A percentile compares a stretch with the other conserved stretches of the same genome.
Evolutionary conservation across 495 filamentous ascomycete species (phyloP).

Genomic region (Lasiosphaeria ovina): DNA sequence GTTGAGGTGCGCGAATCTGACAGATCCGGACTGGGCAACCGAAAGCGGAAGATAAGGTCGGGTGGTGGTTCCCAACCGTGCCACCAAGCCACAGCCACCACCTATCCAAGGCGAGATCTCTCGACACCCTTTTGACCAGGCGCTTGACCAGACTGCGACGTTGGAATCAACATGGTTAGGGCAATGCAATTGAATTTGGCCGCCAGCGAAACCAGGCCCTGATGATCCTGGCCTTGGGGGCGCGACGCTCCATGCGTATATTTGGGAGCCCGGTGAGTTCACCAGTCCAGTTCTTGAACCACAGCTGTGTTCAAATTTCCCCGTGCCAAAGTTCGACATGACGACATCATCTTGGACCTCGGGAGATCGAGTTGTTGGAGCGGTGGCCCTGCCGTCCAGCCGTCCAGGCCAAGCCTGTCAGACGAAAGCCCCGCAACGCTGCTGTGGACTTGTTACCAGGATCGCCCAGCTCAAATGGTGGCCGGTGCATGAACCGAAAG

Average conservation of each 20-base stretch:
- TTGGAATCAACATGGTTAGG: too few species aligned
- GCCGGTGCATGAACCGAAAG: constrained; percentile 13
- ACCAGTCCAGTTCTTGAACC: too few species aligned
- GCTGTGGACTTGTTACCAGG: constrained; percentile 2
- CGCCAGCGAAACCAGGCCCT: too few species aligned
- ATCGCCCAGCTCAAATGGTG: constrained; percentile 8
- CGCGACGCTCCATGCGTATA: too few species aligned
- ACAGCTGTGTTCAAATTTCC: too few species aligned
- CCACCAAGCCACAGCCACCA: background rate
- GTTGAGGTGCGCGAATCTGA: background rate
- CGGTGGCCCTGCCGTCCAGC: background rate
- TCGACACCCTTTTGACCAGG: too few species aligned
- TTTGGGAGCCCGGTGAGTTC: too few species aligned
- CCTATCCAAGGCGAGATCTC: too few species aligned
- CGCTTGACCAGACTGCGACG: too few species aligned
- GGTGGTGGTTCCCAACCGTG: background rate
- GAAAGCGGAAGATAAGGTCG: constrained; percentile 1
- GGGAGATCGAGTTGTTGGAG: background rate
- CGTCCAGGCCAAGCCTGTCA: background rate
- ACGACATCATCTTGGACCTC: constrained; percentile 9
- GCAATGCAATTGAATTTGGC: too few species aligned
- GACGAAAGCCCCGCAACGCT: background rate
- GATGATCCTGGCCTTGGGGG: too few species aligned
- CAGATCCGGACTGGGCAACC: background rate
- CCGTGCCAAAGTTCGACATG: constrained; percentile 1